Evolutionary conservation across 73 alveolate species (phyloP).

Genomic region (Effrenium voratum): DNA sequence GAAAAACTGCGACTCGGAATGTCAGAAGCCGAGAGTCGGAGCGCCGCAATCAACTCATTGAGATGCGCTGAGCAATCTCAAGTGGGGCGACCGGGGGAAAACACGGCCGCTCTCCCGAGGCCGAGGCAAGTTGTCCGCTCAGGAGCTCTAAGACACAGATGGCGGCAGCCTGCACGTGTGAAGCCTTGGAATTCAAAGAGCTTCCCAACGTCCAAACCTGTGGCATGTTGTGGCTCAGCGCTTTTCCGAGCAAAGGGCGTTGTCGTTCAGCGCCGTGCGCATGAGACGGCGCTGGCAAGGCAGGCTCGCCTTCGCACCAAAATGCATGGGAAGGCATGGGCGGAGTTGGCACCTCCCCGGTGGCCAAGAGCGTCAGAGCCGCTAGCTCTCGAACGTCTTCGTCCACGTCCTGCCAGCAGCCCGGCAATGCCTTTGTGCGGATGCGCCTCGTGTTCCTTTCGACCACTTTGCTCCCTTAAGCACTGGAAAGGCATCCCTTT

Average conservation of each 20-base stretch:
- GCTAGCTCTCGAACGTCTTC: slow-evolving; percentile 83
- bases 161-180: slow-evolving; percentile 80
- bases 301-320: not conserved
- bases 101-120: too few relatives aligned
- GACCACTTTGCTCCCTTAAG: too few relatives aligned
- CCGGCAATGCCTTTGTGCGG: not conserved
- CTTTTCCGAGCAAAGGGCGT: not conserved
- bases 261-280: slow-evolving; percentile 62
- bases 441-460: not conserved
- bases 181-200: not conserved
- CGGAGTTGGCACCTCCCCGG: slow-evolving; percentile 6
- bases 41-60: not conserved
- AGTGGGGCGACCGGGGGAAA: not conserved
- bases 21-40: not conserved
- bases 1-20: not conserved
- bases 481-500: not conserved
- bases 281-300: slow-evolving; percentile 16
- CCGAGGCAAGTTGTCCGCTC: slow-evolving; percentile 46
- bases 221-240: not conserved
- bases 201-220: not conserved
- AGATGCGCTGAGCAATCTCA: not conserved
- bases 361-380: slow-evolving; percentile 41
- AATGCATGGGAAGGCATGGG: not conserved
- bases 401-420: slow-evolving; percentile 68
- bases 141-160: slow-evolving; percentile 43